Evolutionary conservation across 441 rosid genomes (phyloP).

Genomic region (Populus hybrid): DNA sequence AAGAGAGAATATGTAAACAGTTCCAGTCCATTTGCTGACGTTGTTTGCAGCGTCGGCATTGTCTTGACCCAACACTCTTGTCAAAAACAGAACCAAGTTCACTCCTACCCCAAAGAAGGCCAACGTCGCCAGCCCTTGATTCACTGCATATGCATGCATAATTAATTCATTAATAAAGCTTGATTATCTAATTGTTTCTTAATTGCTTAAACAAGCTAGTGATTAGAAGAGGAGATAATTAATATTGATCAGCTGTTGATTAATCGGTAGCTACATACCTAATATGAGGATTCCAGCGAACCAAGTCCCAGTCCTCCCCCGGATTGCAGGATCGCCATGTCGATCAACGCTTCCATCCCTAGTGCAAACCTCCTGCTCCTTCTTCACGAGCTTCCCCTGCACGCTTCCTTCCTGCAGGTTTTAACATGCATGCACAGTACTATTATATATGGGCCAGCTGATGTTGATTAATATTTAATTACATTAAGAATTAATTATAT

Average conservation of each 20-base stretch:
- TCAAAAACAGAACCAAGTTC: conserved; percentile 83
- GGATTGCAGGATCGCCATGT: conserved; percentile 63
- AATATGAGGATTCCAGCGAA: conserved; percentile 64
- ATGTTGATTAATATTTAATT: background rate
- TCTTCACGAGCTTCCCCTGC: conserved; percentile 31
- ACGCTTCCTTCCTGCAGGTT: conserved; percentile 20
- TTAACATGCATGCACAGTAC: background rate
- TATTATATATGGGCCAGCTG: no score
- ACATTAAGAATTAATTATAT: no score
- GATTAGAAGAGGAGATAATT: background rate
- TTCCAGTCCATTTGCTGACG: conserved; percentile 99
- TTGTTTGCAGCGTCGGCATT: conserved; percentile 95
- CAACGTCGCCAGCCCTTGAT: conserved; percentile 91
- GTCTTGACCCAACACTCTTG: conserved; percentile 80
- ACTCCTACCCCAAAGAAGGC: conserved; percentile 99
- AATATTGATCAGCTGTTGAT: background rate
- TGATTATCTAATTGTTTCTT: background rate
- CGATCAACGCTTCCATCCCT: conserved; percentile 68
- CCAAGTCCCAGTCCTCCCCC: conserved; percentile 65
- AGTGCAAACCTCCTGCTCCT: conserved; percentile 42
- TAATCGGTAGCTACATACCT: conserved; percentile 31
- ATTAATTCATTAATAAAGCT: no score
- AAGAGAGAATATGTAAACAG: conserved; percentile 90
- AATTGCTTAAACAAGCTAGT: background rate
- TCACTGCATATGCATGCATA: conserved; percentile 41